phyloP scores from a whole-genome alignment of 352 stramenopile species.

The Phytophthora foliorum region DNA sequence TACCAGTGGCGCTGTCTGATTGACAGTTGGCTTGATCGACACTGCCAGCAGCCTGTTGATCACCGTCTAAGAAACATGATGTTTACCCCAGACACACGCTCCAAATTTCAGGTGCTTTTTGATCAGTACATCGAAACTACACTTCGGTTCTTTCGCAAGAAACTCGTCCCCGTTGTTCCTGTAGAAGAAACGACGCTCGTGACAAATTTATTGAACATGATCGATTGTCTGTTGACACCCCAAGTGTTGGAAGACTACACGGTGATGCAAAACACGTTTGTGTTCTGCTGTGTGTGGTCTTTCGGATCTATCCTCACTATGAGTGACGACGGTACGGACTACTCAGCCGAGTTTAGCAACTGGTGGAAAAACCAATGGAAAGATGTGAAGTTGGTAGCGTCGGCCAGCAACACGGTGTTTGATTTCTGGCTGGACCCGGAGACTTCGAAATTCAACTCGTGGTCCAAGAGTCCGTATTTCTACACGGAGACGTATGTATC shows the following conservation, averaged over 20 bases:
- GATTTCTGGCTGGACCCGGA: slow-evolving; percentile 97
- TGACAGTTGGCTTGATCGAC: slow-evolving; percentile 91
- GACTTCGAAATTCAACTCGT: slow-evolving; percentile 93
- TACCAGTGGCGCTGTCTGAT: slow-evolving; percentile 97
- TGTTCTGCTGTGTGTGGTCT: slow-evolving; percentile 97
- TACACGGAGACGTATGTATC: slow-evolving; percentile 91
- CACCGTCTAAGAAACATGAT: slow-evolving; percentile 80
- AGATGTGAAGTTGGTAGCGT: slow-evolving; percentile 95
- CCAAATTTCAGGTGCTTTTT: slow-evolving; percentile 91
- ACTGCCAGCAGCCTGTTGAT: slow-evolving; percentile 71
- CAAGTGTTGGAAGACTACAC: slow-evolving; percentile 79
- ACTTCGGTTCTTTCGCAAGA: slow-evolving; percentile 95
- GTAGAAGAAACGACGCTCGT: slow-evolving; percentile 96
- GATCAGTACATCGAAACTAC: slow-evolving; percentile 94
- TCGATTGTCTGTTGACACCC: slow-evolving; percentile 91
- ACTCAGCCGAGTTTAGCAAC: slow-evolving; percentile 95
- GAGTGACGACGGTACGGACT: slow-evolving; percentile 95
- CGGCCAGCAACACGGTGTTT: slow-evolving; percentile 96
- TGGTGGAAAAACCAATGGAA: slow-evolving; percentile 98
- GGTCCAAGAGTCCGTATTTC: slow-evolving; percentile 97
- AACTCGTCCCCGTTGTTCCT: slow-evolving; percentile 91
- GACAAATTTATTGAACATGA: slow-evolving; percentile 95
- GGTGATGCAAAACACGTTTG: slow-evolving; percentile 94
- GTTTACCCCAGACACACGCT: slow-evolving; percentile 78
- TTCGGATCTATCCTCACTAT: slow-evolving; percentile 94